Conservation (phyloP, 768 basidiomycete species). For the Russula ochroleuca region DNA sequence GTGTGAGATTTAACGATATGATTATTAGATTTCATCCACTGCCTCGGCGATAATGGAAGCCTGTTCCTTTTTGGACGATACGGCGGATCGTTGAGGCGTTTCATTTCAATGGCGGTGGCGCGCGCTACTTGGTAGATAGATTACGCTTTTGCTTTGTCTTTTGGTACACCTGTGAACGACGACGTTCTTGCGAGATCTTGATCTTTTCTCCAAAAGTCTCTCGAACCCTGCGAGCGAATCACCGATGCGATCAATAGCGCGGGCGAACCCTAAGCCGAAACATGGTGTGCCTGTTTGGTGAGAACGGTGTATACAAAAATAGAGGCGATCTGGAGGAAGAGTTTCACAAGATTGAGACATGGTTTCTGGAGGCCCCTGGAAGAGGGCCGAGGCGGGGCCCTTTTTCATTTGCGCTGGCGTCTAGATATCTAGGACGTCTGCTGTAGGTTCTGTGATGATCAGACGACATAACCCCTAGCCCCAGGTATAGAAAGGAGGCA, state of each 20-base stretch:
- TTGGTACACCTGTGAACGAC: neutral
- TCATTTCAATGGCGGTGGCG: neutral
- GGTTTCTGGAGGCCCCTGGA: no score
- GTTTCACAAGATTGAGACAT: no score
- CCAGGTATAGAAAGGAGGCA: no score
- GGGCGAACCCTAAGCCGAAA: neutral
- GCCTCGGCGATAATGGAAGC: slow-evolving; percentile 19
- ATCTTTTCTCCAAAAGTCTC: neutral
- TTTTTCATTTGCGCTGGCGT: no score
- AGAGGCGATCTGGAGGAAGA: no score
- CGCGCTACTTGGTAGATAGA: neutral
- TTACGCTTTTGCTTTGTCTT: neutral
- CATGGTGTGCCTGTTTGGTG: neutral
- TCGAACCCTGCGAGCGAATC: neutral
- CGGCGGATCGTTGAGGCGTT: neutral
- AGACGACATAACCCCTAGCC: no score
- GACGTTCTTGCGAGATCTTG: neutral
- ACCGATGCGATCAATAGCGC: neutral
- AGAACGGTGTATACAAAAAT: neutral
- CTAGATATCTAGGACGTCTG: no score
- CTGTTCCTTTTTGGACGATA: slow-evolving; percentile 15
- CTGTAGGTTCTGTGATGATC: no score
- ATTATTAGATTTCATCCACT: slow-evolving; percentile 12
- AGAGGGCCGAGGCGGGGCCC: no score
- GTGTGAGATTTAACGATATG: neutral